Evolutionary conservation across 202 grass and related monocot species (phyloP), one percentile per base, ranked within the genome.

Genomic region (Digitaria exilis): DNA sequence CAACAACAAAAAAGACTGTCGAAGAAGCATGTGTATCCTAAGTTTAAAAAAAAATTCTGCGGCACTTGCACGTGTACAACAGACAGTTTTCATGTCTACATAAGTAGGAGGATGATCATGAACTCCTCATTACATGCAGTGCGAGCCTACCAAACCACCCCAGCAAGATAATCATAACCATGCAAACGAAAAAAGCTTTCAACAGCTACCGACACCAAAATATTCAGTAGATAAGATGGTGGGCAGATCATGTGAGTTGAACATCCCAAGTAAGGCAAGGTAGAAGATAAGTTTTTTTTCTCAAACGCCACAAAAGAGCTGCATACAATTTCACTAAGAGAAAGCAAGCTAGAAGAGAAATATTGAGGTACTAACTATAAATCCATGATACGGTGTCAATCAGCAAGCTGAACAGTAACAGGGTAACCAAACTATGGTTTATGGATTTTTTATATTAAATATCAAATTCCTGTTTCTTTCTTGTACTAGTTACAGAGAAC

Each of bases 21-120:
- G 24, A 69, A 55, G 31, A 71, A 77, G 18, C 11, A 85, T 17
- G 0, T 54, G 32, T 41, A n/a, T n/a, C n/a, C n/a, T n/a, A n/a
- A n/a, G n/a, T n/a, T n/a, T n/a, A n/a, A n/a, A n/a, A n/a, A n/a
- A n/a, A n/a, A n/a, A n/a, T n/a, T n/a, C n/a, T n/a, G n/a, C n/a
- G n/a, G n/a, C n/a, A n/a, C 26, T 64, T 82, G 35, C 50, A 55
- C 63, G 71, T 50, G 71, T n/a, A 82, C 34, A 64, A 31, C 19
- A 65, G 71, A 52, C 35, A 86, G 46, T 52, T 46, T 35, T 67
- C 75, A 64, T 78, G 58, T 26, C 39, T 77, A 28, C 17, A 32
- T 18, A 56, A 77, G 75, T 1, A 61, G 4, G 24, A 19, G 16
- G n/a, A 14, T 26, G 55, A 43, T 44, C 28, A 19, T 61, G 21